These are phyloP conservation scores for Emergomyces orientalis DNA, from an alignment of 2,329 filamentous ascomycete species.

Conservation along the genomic window DNA sequence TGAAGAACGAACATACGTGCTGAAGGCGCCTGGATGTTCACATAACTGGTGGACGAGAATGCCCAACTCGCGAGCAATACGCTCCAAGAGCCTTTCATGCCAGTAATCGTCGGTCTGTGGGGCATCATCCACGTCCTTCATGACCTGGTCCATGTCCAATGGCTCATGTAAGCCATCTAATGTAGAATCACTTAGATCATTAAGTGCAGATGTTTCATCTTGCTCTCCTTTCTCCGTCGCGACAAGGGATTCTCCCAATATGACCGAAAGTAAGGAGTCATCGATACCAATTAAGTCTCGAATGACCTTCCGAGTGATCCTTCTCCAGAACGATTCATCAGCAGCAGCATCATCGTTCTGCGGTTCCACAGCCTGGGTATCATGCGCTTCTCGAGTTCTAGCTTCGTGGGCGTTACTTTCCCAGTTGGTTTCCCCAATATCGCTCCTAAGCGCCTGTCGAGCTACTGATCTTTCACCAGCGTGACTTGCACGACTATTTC, in stretches of 20 bases:
- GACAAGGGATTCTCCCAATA: conserved; percentile 73
- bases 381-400: background rate
- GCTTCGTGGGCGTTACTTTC: conserved; percentile 9
- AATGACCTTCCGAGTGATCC: conserved; percentile 77
- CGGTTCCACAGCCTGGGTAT: conserved; percentile 34
- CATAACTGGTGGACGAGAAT: conserved; percentile 73
- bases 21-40: conserved; percentile 81
- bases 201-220: conserved; percentile 10
- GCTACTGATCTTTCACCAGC: conserved; percentile 17
- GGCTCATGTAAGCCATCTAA: conserved; percentile 2
- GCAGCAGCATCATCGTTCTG: conserved; percentile 47
- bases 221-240: conserved; percentile 16
- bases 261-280: conserved; percentile 69
- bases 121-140: conserved; percentile 24
- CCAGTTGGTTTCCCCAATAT: background rate
- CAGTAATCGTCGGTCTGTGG: conserved; percentile 25
- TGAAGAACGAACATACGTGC: conserved; percentile 61
- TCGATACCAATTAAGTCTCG: conserved; percentile 86
- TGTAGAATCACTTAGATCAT: conserved; percentile 13
- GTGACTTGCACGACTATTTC: conserved; percentile 17
- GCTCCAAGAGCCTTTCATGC: conserved; percentile 61
- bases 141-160: conserved; percentile 26
- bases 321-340: conserved; percentile 64
- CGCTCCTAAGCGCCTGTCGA: conserved; percentile 14
- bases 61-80: conserved; percentile 79